Conservation (phyloP, 148 eudicot species). For the Silene conica region DNA sequence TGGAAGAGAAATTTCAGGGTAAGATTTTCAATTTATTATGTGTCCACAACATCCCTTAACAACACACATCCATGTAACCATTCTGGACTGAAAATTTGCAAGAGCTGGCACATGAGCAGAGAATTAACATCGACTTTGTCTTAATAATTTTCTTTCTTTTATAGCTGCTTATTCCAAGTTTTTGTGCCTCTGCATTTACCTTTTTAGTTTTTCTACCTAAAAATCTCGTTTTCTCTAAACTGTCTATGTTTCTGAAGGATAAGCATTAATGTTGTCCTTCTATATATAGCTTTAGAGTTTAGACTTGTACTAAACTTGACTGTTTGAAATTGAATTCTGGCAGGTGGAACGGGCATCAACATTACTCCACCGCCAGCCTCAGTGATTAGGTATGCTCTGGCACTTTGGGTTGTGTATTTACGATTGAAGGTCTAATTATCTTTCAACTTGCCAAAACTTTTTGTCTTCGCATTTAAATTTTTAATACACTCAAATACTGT, state of each 20-base stretch:
- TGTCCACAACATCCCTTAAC: background rate
- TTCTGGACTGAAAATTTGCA: background rate
- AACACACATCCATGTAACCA: background rate
- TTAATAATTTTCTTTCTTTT: background rate
- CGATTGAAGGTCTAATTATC: background rate
- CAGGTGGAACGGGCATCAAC: conserved; percentile 97
- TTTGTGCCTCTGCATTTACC: too few relatives aligned
- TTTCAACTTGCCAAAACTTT: background rate
- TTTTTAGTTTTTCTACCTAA: background rate
- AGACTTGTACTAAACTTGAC: conserved; percentile 6
- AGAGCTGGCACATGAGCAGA: background rate
- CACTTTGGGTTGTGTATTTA: background rate
- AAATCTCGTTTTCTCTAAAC: background rate
- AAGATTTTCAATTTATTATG: conserved; percentile 2
- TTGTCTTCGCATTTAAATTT: background rate
- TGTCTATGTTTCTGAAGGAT: background rate
- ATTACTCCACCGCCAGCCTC: conserved; percentile 85
- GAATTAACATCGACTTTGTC: background rate
- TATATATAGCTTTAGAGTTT: background rate
- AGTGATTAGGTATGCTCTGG: conserved; percentile 54
- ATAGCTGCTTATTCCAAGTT: background rate
- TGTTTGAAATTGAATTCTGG: conserved; percentile 13
- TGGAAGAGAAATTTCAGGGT: conserved; percentile 97
- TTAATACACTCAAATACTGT: background rate
- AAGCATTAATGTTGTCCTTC: background rate